Evolutionary conservation across 306 rosid genomes (phyloP).

Genomic region (Astragalus glycyphyllos): DNA sequence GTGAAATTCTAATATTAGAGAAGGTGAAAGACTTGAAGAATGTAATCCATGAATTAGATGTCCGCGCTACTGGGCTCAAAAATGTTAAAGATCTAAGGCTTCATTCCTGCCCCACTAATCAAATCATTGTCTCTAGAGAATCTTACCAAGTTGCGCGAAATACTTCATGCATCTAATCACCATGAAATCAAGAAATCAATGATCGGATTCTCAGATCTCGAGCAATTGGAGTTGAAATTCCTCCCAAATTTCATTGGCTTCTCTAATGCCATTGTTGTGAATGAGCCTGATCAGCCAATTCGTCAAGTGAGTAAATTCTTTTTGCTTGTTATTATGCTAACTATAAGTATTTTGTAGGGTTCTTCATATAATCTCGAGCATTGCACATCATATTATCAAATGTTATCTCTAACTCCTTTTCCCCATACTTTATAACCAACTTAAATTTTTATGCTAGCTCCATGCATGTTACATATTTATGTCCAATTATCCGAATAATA

Average conservation of each 20-base stretch:
- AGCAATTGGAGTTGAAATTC: not conserved
- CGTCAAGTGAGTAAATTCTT: not conserved
- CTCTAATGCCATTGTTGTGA: not conserved
- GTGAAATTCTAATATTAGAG: conserved; percentile 21
- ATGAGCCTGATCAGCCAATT: too few species aligned
- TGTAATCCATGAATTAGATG: not conserved
- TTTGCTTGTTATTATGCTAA: not conserved
- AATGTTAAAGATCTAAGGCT: not conserved
- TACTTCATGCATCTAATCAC: not conserved
- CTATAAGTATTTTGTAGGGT: not conserved
- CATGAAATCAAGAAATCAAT: not conserved
- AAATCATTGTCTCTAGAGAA: not conserved
- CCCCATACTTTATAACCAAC: too few species aligned
- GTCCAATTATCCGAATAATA: too few species aligned
- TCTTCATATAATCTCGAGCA: not conserved
- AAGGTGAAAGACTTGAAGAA: conserved; percentile 20
- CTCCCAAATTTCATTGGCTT: not conserved
- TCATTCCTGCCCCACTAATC: not conserved
- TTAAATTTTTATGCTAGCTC: not conserved
- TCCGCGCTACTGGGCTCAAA: not conserved
- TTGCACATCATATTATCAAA: too few species aligned
- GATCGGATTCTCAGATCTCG: not conserved
- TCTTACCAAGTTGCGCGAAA: too few species aligned
- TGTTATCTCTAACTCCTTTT: too few species aligned
- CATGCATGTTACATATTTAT: not conserved